phyloP scores from a whole-genome alignment of 805 yeast species.

The Wickerhamomyces rabaulensis region DNA sequence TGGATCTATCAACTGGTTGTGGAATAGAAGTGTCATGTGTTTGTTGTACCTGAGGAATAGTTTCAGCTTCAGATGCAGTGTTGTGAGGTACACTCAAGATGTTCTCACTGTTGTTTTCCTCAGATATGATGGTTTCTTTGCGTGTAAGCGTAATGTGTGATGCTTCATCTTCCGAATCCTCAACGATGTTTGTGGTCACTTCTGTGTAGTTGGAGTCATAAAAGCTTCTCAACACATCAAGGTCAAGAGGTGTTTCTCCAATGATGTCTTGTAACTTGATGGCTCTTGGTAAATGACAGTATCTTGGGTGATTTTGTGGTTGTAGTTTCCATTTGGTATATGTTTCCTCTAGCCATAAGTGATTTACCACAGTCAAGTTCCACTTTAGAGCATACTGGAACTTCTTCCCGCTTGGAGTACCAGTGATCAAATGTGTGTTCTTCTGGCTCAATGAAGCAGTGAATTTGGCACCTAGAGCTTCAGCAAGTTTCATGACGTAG shows the following conservation, averaged over 20 bases:
- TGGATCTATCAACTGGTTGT: not conserved
- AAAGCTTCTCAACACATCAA: conserved; percentile 31
- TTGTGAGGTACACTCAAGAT: too few relatives aligned
- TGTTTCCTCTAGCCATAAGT: conserved; percentile 85
- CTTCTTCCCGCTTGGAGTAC: conserved; percentile 66
- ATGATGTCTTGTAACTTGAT: conserved; percentile 40
- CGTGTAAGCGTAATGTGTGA: not conserved
- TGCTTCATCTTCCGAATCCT: conserved; percentile 19
- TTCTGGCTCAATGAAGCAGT: conserved; percentile 57
- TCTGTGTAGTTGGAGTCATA: conserved; percentile 30
- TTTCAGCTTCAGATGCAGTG: not conserved
- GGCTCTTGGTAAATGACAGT: conserved; percentile 39
- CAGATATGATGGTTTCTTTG: not conserved
- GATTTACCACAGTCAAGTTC: conserved; percentile 64
- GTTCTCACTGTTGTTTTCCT: not conserved
- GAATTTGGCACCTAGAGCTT: conserved; percentile 69
- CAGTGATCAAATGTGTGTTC: conserved; percentile 71
- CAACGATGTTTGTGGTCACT: conserved; percentile 13
- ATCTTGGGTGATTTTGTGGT: conserved; percentile 41
- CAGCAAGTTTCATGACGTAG: conserved; percentile 60
- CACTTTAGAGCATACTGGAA: conserved; percentile 69
- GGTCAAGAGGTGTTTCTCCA: conserved; percentile 46
- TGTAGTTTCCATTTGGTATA: conserved; percentile 55
- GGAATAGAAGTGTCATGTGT: not conserved
- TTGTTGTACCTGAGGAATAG: not conserved